A percentile compares a stretch with the other conserved stretches of the same genome.
These are phyloP conservation scores for Perkinsus marinus DNA, from an alignment of 169 alveolate species.

Conservation along the genomic window DNA sequence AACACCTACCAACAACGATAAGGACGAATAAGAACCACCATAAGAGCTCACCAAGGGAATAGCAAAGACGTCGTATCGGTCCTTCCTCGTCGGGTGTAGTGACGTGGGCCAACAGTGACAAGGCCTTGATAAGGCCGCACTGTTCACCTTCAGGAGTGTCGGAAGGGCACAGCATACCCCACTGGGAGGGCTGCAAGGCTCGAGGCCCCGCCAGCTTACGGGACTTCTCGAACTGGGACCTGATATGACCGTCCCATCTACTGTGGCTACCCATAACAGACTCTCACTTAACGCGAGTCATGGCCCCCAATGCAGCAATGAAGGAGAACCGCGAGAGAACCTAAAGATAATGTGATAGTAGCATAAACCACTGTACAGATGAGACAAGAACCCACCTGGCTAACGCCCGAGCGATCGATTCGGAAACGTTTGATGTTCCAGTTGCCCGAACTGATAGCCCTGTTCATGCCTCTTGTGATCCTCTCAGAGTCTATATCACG, in stretches of 20 bases:
- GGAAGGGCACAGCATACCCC: conserved; percentile 99
- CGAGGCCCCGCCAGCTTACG: conserved; percentile 96
- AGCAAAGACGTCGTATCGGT: conserved; percentile 24
- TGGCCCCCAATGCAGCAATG: conserved; percentile 87
- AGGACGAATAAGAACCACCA: too few species aligned
- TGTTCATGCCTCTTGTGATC: conserved; percentile 86
- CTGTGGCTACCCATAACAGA: background rate
- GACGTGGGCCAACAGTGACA: conserved; percentile 93
- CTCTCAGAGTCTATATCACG: conserved; percentile 74
- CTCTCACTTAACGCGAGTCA: conserved; percentile 71
- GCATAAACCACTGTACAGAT: background rate
- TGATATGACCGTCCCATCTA: conserved; percentile 60
- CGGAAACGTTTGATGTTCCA: conserved; percentile 96
- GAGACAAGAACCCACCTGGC: conserved; percentile 48
- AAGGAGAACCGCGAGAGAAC: conserved; percentile 89
- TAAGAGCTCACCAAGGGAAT: background rate
- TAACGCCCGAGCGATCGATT: conserved; percentile 94
- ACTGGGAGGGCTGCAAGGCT: conserved; percentile 94
- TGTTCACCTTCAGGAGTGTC: conserved; percentile 99
- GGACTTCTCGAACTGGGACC: conserved; percentile 73
- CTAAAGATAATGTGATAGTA: conserved; percentile 11
- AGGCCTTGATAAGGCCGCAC: conserved; percentile 95
- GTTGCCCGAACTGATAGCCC: conserved; percentile 93
- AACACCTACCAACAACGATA: conserved; percentile 56
- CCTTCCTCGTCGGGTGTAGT: conserved; percentile 83